A percentile compares a stretch with the other conserved stretches of the same genome.
These are phyloP conservation scores for Penicillium verhagenii DNA, from an alignment of 495 filamentous ascomycete species.

Conservation along the genomic window DNA sequence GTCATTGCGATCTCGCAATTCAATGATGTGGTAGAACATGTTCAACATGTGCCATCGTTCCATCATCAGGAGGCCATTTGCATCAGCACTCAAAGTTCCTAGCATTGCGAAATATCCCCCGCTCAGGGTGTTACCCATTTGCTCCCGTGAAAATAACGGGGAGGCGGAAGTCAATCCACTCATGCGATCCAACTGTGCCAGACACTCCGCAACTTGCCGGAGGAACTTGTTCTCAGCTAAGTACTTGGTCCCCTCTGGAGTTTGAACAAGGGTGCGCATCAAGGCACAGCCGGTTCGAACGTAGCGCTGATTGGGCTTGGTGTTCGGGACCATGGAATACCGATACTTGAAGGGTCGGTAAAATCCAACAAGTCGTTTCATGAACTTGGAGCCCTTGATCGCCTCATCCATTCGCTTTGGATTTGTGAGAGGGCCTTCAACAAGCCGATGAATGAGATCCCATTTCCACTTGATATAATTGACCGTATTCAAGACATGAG, in stretches of 20 bases:
- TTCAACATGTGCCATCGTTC: constrained; percentile 97
- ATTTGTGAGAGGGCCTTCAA: constrained; percentile 92
- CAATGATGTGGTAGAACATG: constrained; percentile 98
- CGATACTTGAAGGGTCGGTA: constrained; percentile 96
- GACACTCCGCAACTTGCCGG: constrained; percentile 88
- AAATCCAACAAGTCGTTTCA: constrained; percentile 91
- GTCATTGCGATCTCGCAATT: constrained; percentile 85
- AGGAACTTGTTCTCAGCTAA: constrained; percentile 89
- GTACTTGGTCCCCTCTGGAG: constrained; percentile 77
- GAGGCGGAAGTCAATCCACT: constrained; percentile 86
- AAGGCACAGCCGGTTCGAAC: constrained; percentile 84
- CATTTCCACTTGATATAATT: constrained; percentile 96
- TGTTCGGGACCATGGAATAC: constrained; percentile 82
- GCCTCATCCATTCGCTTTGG: constrained; percentile 91
- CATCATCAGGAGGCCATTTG: constrained; percentile 82
- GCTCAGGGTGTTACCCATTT: constrained; percentile 78
- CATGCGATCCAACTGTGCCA: constrained; percentile 88
- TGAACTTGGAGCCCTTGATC: constrained; percentile 90
- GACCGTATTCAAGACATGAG: constrained; percentile 76
- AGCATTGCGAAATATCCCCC: constrained; percentile 93
- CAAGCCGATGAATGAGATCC: constrained; percentile 84
- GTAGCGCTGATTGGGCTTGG: constrained; percentile 91
- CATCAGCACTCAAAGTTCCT: constrained; percentile 77
- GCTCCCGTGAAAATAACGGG: constrained; percentile 82
- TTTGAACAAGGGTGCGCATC: constrained; percentile 81